These are phyloP conservation scores for Entomophthora muscae DNA, from an alignment of 371 early-diverging fungal genomes.

Conservation along the genomic window DNA sequence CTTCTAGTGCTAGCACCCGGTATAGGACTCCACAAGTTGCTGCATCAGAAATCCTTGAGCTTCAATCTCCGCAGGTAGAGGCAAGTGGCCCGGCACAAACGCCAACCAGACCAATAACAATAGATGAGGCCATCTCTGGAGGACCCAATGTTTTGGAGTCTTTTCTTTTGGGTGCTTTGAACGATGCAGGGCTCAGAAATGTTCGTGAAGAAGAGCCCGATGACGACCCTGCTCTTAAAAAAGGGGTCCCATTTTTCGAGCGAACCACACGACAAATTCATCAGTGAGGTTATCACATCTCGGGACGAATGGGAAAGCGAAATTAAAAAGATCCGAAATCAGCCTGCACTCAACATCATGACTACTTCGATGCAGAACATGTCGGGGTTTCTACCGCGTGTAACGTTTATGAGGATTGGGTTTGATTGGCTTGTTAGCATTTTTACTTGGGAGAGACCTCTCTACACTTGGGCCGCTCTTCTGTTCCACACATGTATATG, in stretches of 20 bases:
- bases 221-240: too few species aligned
- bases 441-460: constrained; percentile 5
- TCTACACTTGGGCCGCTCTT: background rate
- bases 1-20: too few species aligned
- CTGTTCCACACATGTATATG: background rate
- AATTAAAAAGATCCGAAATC: background rate
- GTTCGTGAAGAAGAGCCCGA: too few species aligned
- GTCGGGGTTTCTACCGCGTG: background rate
- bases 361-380: constrained; percentile 7
- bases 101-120: background rate
- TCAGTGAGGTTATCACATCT: too few species aligned
- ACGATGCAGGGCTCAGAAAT: too few species aligned
- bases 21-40: too few species aligned
- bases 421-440: background rate
- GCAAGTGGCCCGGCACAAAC: background rate
- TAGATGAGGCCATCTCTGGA: background rate
- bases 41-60: too few species aligned
- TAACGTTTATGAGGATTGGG: background rate
- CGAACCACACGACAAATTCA: too few species aligned
- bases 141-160: too few species aligned
- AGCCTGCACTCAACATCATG: background rate
- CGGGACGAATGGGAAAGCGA: too few species aligned
- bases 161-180: background rate
- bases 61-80: background rate
- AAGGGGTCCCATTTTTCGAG: too few species aligned